phyloP scores from a whole-genome alignment of 2,329 filamentous ascomycete genomes.

The Botryotinia calthae region DNA sequence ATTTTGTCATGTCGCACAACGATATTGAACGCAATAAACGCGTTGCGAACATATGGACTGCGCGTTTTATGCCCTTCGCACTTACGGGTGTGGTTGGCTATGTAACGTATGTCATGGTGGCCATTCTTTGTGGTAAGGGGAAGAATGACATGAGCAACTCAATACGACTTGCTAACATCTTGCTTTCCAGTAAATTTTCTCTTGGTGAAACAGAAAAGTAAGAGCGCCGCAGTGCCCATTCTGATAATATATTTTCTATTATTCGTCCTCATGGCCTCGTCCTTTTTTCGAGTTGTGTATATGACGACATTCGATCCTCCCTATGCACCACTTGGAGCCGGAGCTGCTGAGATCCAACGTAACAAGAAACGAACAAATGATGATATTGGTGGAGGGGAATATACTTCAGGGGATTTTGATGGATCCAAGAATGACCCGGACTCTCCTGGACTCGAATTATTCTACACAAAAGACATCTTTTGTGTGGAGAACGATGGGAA shows the following conservation, averaged over 20 bases:
- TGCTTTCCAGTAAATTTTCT: conserved; percentile 65
- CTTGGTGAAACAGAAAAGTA: conserved; percentile 47
- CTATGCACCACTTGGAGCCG: conserved; percentile 63
- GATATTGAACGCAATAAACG: conserved; percentile 22
- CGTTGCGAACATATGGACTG: conserved; percentile 34
- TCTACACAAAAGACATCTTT: conserved; percentile 81
- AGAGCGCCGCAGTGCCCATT: conserved; percentile 63
- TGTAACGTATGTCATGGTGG: conserved; percentile 68
- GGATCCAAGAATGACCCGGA: conserved; percentile 45
- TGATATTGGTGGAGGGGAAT: conserved; percentile 31
- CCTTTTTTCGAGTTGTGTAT: conserved; percentile 70
- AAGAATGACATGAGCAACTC: neutral
- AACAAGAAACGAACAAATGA: conserved; percentile 32
- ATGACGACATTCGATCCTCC: conserved; percentile 70
- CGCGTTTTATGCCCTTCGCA: conserved; percentile 62
- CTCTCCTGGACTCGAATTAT: conserved; percentile 66
- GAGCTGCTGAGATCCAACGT: conserved; percentile 28
- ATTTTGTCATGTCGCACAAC: conserved; percentile 7
- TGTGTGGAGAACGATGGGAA: conserved; percentile 78
- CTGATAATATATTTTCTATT: conserved; percentile 72
- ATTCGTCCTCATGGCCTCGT: conserved; percentile 60
- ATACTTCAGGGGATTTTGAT: conserved; percentile 26
- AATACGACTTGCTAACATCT: conserved; percentile 19
- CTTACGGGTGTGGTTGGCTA: conserved; percentile 65
- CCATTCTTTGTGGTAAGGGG: conserved; percentile 63